Conservation (phyloP, 148 eudicot species). For the Rhododendron simsii region DNA sequence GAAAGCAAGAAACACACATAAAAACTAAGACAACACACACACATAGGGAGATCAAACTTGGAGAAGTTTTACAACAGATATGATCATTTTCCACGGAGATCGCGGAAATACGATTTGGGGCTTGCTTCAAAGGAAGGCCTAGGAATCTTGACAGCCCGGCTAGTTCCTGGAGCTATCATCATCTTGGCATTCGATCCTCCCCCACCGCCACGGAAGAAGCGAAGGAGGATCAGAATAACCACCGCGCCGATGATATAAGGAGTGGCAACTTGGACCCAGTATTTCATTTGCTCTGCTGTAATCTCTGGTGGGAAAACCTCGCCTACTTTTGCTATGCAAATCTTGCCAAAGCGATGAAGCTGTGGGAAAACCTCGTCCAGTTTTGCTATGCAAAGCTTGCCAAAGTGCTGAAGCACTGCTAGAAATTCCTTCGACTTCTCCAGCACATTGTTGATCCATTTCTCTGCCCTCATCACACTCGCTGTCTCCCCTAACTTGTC, state of each 20-base stretch:
- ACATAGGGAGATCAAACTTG: background rate
- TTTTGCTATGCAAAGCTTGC: too few species aligned
- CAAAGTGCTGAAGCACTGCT: too few species aligned
- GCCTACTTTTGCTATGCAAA: background rate
- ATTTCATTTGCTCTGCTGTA: background rate
- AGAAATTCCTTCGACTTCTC: background rate
- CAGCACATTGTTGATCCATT: background rate
- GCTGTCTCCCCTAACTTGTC: background rate
- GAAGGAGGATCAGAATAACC: background rate
- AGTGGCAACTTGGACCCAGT: background rate
- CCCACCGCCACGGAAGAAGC: background rate
- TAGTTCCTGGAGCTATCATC: constrained; percentile 28
- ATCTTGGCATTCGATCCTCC: background rate
- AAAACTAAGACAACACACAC: background rate
- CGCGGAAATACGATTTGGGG: background rate
- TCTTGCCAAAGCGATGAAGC: background rate
- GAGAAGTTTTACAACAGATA: background rate
- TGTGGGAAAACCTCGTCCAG: too few species aligned
- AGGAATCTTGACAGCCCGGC: background rate
- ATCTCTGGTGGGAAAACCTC: background rate
- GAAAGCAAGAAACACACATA: background rate
- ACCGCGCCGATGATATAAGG: background rate
- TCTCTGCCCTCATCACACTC: background rate
- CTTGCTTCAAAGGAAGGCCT: constrained; percentile 6
- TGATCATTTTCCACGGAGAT: background rate